These are phyloP conservation scores for Carpinus fangiana DNA, from an alignment of 306 rosid species.

Conservation along the genomic window DNA sequence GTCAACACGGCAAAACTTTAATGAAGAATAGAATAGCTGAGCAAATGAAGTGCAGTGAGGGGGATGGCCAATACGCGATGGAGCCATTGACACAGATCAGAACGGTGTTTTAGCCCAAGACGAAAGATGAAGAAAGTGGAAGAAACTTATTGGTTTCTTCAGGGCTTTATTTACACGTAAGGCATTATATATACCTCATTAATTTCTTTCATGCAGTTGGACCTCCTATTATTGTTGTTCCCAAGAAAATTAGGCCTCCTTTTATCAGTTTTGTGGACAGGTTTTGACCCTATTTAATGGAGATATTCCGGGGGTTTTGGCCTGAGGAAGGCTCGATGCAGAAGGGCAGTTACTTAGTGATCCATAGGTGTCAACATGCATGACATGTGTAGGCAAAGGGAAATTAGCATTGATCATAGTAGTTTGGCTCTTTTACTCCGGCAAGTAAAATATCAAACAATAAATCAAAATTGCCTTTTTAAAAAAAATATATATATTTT, in stretches of 20 bases:
- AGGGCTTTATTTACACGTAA: background rate
- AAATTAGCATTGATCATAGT: too few species aligned
- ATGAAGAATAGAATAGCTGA: slow-evolving; percentile 13
- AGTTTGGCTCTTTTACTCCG: too few species aligned
- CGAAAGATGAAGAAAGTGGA: background rate
- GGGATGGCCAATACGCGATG: background rate
- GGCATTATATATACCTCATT: background rate
- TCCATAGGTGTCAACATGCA: too few species aligned
- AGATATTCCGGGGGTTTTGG: background rate
- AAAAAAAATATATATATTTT: too few species aligned
- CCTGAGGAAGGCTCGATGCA: too few species aligned
- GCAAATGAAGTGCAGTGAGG: background rate
- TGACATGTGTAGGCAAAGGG: too few species aligned
- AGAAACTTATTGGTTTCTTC: background rate
- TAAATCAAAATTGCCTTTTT: too few species aligned
- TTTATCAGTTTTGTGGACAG: background rate
- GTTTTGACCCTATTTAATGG: background rate
- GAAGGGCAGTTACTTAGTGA: too few species aligned
- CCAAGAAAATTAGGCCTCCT: background rate
- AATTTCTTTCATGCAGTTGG: background rate
- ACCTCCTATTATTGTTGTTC: background rate
- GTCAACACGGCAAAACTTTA: slow-evolving; percentile 14
- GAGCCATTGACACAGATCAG: background rate
- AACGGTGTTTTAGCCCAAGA: background rate
- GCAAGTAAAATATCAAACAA: too few species aligned